Percentiles rank a stretch among this genome's conserved stretches.
Conservation (phyloP, 2,329 filamentous ascomycete species). For the Cryphonectria parasitica region DNA sequence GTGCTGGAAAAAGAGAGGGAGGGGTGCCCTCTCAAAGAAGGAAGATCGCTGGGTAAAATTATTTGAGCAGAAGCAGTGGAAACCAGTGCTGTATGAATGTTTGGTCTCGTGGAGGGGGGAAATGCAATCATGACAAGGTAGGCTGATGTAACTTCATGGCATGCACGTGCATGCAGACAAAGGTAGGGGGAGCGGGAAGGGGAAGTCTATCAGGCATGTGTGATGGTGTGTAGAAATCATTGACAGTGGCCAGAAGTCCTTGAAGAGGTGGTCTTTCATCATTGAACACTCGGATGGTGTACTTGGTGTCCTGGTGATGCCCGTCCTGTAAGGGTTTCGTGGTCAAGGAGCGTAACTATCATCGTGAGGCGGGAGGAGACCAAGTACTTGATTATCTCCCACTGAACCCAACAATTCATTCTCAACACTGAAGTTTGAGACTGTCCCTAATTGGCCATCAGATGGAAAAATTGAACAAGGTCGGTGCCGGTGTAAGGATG, state of each 20-base stretch:
- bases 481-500: not conserved
- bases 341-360: not conserved
- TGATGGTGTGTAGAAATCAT: not conserved
- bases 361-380: not conserved
- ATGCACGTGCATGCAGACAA: not conserved
- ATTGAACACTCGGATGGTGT: too few species aligned
- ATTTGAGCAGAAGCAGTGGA: not conserved
- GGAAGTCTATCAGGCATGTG: not conserved
- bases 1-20: not conserved
- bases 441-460: not conserved
- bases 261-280: not conserved
- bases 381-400: too few species aligned
- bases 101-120: not conserved
- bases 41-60: not conserved
- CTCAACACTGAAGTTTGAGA: not conserved
- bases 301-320: not conserved
- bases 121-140: not conserved
- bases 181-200: not conserved
- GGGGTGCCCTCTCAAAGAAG: not conserved
- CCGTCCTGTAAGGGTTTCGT: not conserved
- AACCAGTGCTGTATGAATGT: not conserved
- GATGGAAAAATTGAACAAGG: not conserved
- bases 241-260: not conserved
- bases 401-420: not conserved
- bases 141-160: not conserved